A percentile compares a stretch with the other conserved stretches of the same genome.
These are phyloP conservation scores for Ambrosiella cleistominuta DNA, from an alignment of 2,329 filamentous ascomycete species.

Conservation along the genomic window DNA sequence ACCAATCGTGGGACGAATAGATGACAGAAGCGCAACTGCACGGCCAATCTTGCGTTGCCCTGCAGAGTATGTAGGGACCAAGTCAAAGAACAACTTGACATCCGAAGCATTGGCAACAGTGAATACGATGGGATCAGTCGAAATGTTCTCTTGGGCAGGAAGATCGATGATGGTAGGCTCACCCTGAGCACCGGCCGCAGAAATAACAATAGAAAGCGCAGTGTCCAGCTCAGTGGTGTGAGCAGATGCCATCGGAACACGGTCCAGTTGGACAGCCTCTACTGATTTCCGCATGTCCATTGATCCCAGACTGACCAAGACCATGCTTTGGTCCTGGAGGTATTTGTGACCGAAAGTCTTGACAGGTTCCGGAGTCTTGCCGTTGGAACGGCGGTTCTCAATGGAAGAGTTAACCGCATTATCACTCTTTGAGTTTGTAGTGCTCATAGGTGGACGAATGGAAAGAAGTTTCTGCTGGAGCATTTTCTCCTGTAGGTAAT, in stretches of 20 bases:
- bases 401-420: constrained; percentile 34
- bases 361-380: constrained; percentile 53
- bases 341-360: constrained; percentile 96
- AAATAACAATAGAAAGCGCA: constrained; percentile 77
- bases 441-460: constrained; percentile 6
- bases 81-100: constrained; percentile 83
- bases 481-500: constrained; percentile 32
- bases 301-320: constrained; percentile 80
- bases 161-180: constrained; percentile 83
- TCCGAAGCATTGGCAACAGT: constrained; percentile 58
- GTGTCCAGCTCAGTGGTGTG: constrained; percentile 91
- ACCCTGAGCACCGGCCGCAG: constrained; percentile 66
- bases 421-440: constrained; percentile 12
- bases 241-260: constrained; percentile 70
- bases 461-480: constrained; percentile 13
- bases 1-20: constrained; percentile 66
- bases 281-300: constrained; percentile 81
- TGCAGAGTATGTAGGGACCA: constrained; percentile 87
- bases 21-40: constrained; percentile 73
- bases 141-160: constrained; percentile 82
- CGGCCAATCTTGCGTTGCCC: constrained; percentile 70
- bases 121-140: constrained; percentile 86
- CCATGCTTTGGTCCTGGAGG: constrained; percentile 70
- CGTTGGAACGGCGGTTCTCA: constrained; percentile 39
- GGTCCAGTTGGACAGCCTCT: constrained; percentile 70